Conservation (phyloP, 768 basidiomycete genomes). For the Butyriboletus loyo region DNA sequence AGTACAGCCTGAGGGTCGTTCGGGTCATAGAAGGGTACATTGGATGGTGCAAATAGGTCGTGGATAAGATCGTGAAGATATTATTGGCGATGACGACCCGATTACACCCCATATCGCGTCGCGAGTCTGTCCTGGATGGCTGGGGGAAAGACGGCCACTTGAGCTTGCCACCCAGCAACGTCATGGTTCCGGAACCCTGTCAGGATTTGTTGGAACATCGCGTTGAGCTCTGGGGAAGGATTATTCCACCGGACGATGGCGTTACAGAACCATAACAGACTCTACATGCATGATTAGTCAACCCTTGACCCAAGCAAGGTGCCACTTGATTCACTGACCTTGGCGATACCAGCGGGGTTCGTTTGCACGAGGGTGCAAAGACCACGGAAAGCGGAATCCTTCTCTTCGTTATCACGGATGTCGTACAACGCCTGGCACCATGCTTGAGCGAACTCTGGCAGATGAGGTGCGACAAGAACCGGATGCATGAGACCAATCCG, state of each 20-base stretch:
- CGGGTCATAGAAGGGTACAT: slow-evolving; percentile 13
- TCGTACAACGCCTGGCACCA: slow-evolving; percentile 98
- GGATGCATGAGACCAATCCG: slow-evolving; percentile 95
- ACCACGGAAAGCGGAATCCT: slow-evolving; percentile 97
- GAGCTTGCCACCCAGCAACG: slow-evolving; percentile 79
- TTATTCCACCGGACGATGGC: slow-evolving; percentile 94
- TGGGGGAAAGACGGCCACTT: slow-evolving; percentile 81
- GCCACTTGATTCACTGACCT: slow-evolving; percentile 49
- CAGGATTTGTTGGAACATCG: slow-evolving; percentile 90
- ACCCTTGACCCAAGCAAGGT: not conserved
- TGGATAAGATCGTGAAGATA: slow-evolving; percentile 16
- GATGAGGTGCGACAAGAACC: slow-evolving; percentile 78
- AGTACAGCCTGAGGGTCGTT: slow-evolving; percentile 8
- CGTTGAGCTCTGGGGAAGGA: slow-evolving; percentile 87
- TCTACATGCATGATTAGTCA: slow-evolving; percentile 44
- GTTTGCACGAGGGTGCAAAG: slow-evolving; percentile 93
- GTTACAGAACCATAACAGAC: slow-evolving; percentile 96
- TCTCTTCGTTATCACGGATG: slow-evolving; percentile 99
- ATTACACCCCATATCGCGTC: slow-evolving; percentile 81
- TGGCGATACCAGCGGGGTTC: slow-evolving; percentile 91
- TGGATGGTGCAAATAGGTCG: slow-evolving; percentile 2
- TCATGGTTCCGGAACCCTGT: slow-evolving; percentile 89
- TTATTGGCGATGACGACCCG: slow-evolving; percentile 1
- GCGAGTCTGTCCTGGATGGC: slow-evolving; percentile 85
- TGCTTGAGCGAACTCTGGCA: slow-evolving; percentile 86